These are phyloP conservation scores for Tetrapisispora taiwanensis DNA, from an alignment of 805 yeast species.

Conservation along the genomic window DNA sequence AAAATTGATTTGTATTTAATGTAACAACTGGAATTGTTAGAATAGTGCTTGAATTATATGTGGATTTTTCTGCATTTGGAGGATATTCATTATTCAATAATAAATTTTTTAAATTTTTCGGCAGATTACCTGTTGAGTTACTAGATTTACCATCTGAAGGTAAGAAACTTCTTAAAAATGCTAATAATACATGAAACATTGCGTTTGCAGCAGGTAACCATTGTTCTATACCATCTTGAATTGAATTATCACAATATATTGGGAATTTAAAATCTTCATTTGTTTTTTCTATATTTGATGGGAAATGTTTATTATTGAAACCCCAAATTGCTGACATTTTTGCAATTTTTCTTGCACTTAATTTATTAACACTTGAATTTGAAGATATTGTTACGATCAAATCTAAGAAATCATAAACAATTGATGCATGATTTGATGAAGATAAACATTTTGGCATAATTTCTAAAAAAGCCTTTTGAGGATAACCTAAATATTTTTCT, in stretches of 20 bases:
- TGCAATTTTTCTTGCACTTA: slow-evolving; percentile 71
- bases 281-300: slow-evolving; percentile 20
- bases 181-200: slow-evolving; percentile 64
- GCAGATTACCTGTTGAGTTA: slow-evolving; percentile 29
- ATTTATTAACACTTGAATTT: slow-evolving; percentile 64
- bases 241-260: slow-evolving; percentile 27
- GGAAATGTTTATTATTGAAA: slow-evolving; percentile 34
- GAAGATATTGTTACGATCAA: slow-evolving; percentile 67
- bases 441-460: slow-evolving; percentile 77
- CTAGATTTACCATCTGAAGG: slow-evolving; percentile 44
- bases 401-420: slow-evolving; percentile 80
- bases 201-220: slow-evolving; percentile 85
- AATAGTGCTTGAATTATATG: slow-evolving; percentile 33
- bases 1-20: slow-evolving; percentile 37
- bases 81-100: slow-evolving; percentile 63
- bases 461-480: slow-evolving; percentile 63
- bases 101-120: slow-evolving; percentile 55
- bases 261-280: slow-evolving; percentile 20
- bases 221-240: slow-evolving; percentile 58
- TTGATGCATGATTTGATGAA: slow-evolving; percentile 81
- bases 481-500: slow-evolving; percentile 57
- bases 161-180: slow-evolving; percentile 71
- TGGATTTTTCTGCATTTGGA: slow-evolving; percentile 39
- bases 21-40: slow-evolving; percentile 55
- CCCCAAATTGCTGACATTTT: slow-evolving; percentile 88